These are phyloP conservation scores for Leptomonas pyrrhocoris DNA, from an alignment of 208 protist genomes.

Conservation along the genomic window DNA sequence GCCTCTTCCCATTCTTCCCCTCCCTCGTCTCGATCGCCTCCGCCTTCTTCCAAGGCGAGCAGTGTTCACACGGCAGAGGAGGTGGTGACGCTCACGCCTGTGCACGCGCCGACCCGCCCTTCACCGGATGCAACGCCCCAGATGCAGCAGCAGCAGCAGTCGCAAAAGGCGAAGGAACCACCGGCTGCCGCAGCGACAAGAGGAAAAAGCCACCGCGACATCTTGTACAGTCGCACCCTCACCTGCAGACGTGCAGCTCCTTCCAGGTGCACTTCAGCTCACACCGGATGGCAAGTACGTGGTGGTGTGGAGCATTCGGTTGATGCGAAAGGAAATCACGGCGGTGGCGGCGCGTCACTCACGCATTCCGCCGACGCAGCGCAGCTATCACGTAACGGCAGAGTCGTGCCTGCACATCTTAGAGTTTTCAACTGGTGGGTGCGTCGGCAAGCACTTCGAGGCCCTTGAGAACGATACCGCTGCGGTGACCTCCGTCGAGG, in stretches of 20 bases:
- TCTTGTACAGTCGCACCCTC: not conserved
- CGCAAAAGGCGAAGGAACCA: not conserved
- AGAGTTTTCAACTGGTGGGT: constrained; percentile 47
- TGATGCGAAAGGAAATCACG: constrained; percentile 5
- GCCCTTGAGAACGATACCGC: not conserved
- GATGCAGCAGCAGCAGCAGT: not conserved
- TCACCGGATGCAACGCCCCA: not conserved
- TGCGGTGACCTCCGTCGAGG: constrained; percentile 1
- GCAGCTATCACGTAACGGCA: constrained; percentile 10
- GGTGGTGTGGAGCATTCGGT: constrained; percentile 43
- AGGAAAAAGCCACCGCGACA: not conserved
- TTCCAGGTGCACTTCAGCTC: constrained; percentile 47
- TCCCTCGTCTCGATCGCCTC: not conserved
- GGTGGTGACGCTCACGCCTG: constrained; percentile 4
- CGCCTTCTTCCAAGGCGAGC: constrained; percentile 10
- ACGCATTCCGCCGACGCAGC: constrained; percentile 31
- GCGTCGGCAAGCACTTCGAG: constrained; percentile 25
- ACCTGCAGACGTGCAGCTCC: constrained; percentile 26
- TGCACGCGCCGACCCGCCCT: not conserved
- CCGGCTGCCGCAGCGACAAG: not conserved
- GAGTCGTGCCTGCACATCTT: constrained; percentile 49
- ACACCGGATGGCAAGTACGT: constrained; percentile 51
- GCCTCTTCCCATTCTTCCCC: not conserved
- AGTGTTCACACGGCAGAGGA: constrained; percentile 10
- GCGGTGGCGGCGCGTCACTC: constrained; percentile 1